These are phyloP conservation scores for Hydnomerulius pinastri DNA, from an alignment of 768 basidiomycete genomes.

Conservation along the genomic window DNA sequence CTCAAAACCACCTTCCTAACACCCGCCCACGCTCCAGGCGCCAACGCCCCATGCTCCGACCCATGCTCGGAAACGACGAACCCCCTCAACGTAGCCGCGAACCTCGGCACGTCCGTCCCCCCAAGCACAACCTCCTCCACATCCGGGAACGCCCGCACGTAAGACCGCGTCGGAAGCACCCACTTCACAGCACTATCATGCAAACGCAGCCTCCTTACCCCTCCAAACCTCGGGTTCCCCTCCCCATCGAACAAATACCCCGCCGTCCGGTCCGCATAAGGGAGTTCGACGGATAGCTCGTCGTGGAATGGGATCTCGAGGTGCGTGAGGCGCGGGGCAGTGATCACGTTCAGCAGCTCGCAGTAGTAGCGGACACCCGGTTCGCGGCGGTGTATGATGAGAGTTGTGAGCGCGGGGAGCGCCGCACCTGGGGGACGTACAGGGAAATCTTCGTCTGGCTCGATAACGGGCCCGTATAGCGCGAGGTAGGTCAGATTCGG, in stretches of 20 bases:
- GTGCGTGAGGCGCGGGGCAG: slow-evolving; percentile 7
- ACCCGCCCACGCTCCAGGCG: slow-evolving; percentile 9
- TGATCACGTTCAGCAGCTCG: slow-evolving; percentile 13
- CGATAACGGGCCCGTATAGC: slow-evolving; percentile 17
- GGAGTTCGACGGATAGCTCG: slow-evolving; percentile 9
- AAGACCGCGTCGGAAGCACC: slow-evolving; percentile 15
- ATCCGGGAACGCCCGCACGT: slow-evolving; percentile 18
- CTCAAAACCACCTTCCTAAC: slow-evolving; percentile 9
- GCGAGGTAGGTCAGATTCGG: slow-evolving; percentile 10
- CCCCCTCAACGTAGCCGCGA: slow-evolving; percentile 14
- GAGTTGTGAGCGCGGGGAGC: slow-evolving; percentile 10
- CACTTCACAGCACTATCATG: slow-evolving; percentile 10
- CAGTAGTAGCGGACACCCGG: slow-evolving; percentile 17
- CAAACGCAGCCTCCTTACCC: slow-evolving; percentile 10
- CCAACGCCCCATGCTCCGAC: not conserved
- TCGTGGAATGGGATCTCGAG: slow-evolving; percentile 22
- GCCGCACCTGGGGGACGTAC: not conserved
- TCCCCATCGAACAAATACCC: slow-evolving; percentile 12
- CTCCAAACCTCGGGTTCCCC: slow-evolving; percentile 12
- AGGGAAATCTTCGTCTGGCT: slow-evolving; percentile 9
- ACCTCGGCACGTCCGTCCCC: slow-evolving; percentile 9
- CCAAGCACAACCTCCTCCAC: slow-evolving; percentile 17
- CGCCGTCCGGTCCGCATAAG: slow-evolving; percentile 1
- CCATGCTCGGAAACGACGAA: not conserved
- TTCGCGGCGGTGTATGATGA: slow-evolving; percentile 17